A percentile compares a stretch with the other conserved stretches of the same genome.
Evolutionary conservation across 495 filamentous ascomycete genomes (phyloP).

Genomic region (Neurospora discreta): DNA sequence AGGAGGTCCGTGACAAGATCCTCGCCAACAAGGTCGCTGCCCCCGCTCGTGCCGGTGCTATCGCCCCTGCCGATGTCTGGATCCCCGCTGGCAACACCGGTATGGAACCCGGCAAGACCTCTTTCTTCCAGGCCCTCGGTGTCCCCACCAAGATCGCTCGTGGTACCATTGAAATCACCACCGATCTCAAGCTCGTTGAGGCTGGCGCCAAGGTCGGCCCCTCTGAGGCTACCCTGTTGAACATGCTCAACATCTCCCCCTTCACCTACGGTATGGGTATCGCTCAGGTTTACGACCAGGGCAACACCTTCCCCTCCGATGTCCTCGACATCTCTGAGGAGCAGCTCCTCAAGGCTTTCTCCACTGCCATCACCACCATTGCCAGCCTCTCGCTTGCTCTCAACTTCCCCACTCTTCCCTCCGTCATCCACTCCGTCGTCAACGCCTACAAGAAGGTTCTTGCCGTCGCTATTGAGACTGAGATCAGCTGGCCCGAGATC

Average conservation of each 20-base stretch:
- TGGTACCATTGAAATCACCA: conserved; percentile 99
- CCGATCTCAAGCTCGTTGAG: conserved; percentile 95
- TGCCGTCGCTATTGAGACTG: conserved; percentile 80
- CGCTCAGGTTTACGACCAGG: conserved; percentile 87
- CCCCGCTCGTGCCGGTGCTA: conserved; percentile 90
- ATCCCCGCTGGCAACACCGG: conserved; percentile 96
- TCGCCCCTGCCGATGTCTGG: conserved; percentile 84
- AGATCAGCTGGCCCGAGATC: conserved; percentile 91
- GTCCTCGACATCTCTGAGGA: conserved; percentile 91
- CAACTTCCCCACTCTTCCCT: conserved; percentile 93
- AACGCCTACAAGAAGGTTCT: conserved; percentile 97
- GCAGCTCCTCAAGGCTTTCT: conserved; percentile 79
- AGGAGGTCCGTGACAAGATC: conserved; percentile 84
- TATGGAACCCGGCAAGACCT: conserved; percentile 99
- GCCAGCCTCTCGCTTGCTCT: conserved; percentile 79
- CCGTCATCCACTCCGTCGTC: conserved; percentile 86
- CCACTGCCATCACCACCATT: conserved; percentile 73
- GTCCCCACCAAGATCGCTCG: conserved; percentile 99
- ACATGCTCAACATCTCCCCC: conserved; percentile 99
- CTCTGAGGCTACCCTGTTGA: conserved; percentile 95
- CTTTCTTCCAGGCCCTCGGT: conserved; percentile 99
- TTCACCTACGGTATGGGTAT: conserved; percentile 99
- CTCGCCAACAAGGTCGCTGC: conserved; percentile 93
- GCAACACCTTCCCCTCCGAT: conserved; percentile 71
- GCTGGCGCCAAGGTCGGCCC: conserved; percentile 87